Percentiles rank a stretch among this genome's conserved stretches.
Conservation (phyloP, 2,329 filamentous ascomycete genomes). For the Corniculantispora saksenae region DNA sequence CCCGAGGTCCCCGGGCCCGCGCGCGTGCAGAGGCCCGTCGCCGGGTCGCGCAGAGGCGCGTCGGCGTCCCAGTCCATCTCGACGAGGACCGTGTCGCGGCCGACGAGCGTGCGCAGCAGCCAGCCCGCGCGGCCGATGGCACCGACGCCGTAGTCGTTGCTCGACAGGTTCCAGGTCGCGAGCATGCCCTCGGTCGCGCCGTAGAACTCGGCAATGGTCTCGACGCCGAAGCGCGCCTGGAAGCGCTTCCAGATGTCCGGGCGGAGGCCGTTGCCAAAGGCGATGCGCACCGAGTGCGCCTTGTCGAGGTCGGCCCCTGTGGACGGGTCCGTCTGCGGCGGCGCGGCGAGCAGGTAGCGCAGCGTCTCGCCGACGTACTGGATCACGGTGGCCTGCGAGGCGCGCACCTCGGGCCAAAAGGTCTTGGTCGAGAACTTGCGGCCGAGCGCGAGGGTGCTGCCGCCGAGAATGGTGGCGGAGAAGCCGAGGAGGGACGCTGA, state of each 20-base stretch:
- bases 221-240: conserved; percentile 77
- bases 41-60: conserved; percentile 64
- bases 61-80: conserved; percentile 73
- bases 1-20: too few relatives aligned
- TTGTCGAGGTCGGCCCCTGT: conserved; percentile 71
- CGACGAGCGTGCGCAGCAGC: conserved; percentile 58
- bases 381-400: conserved; percentile 69
- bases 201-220: conserved; percentile 78
- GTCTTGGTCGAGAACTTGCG: conserved; percentile 75
- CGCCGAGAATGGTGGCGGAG: conserved; percentile 57
- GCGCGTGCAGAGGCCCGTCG: conserved; percentile 73
- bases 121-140: conserved; percentile 74
- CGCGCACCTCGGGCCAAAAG: conserved; percentile 78
- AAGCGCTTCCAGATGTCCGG: conserved; percentile 85
- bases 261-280: conserved; percentile 82
- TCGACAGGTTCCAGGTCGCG: conserved; percentile 70
- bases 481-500: conserved; percentile 74
- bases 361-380: conserved; percentile 90
- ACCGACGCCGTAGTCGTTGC: conserved; percentile 72
- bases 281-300: conserved; percentile 70
- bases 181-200: conserved; percentile 72
- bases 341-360: conserved; percentile 73
- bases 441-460: conserved; percentile 69
- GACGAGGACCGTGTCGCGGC: conserved; percentile 57
- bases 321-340: conserved; percentile 59